Percentiles rank a stretch among this genome's conserved stretches.
phyloP scores from a whole-genome alignment of 352 stramenopile genomes.

The Phytophthora aleatoria region DNA sequence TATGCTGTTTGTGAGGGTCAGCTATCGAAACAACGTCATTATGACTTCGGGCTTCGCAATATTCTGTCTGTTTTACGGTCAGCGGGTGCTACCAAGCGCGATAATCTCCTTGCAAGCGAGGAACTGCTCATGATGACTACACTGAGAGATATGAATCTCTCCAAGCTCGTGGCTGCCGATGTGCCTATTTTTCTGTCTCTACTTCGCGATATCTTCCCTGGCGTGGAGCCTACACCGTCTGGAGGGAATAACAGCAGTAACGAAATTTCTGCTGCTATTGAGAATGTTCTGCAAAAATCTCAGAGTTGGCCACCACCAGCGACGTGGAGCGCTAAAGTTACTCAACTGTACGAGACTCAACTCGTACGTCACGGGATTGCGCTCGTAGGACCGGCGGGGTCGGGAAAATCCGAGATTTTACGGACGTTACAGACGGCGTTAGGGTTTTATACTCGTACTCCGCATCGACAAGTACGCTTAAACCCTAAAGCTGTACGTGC shows the following conservation, averaged over 20 bases:
- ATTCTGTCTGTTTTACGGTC: constrained; percentile 96
- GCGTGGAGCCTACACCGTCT: constrained; percentile 50
- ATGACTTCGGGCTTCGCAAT: constrained; percentile 94
- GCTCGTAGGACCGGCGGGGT: constrained; percentile 86
- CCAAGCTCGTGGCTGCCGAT: constrained; percentile 93
- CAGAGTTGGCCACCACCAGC: constrained; percentile 37
- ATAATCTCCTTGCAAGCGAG: constrained; percentile 93
- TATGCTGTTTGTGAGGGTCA: constrained; percentile 96
- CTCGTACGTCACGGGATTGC: constrained; percentile 93
- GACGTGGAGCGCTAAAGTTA: constrained; percentile 89
- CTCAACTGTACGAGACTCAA: constrained; percentile 93
- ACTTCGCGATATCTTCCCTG: constrained; percentile 87
- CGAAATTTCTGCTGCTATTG: constrained; percentile 73
- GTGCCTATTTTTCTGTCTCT: constrained; percentile 93
- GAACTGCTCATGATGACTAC: constrained; percentile 95
- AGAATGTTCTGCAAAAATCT: constrained; percentile 69
- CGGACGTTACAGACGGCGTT: constrained; percentile 71
- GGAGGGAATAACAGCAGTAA: constrained; percentile 48
- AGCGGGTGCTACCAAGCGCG: constrained; percentile 93
- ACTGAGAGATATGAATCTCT: constrained; percentile 93
- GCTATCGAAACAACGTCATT: constrained; percentile 92
- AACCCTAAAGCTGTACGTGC: constrained; percentile 85
- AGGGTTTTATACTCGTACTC: constrained; percentile 57
- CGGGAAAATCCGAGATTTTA: constrained; percentile 81
- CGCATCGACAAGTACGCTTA: constrained; percentile 77